Evolutionary conservation across 2,329 filamentous ascomycete species (phyloP), one percentile per base, ranked within the genome.

Genomic region (Aureobasidium sp.): DNA sequence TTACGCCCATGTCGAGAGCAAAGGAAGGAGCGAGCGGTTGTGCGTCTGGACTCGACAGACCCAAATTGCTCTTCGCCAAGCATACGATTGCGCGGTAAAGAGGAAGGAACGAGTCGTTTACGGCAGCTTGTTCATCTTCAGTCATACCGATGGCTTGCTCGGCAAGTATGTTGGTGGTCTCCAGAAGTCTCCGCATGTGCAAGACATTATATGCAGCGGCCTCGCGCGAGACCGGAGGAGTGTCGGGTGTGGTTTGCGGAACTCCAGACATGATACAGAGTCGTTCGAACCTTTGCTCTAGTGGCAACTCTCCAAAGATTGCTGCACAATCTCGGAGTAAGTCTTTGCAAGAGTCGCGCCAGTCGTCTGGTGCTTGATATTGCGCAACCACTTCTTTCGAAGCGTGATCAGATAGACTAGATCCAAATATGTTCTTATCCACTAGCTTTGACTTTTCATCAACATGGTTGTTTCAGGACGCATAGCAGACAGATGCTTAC

Each of bases 1-100:
- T 65, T 37, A 67, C 61, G n/a, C 67, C 66, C 64, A 68, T 68
- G 62, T 70, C 68, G 55, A 70, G 69, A 29, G 68, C 57, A 62
- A 70, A 70, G 11, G 37, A 56, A 22, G 52, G 52, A 8, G 39
- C 11, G 27, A 44, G 37, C 20, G 14, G 27, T 9, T 34, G 8
- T n/a, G 39, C 5, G 12, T 31, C 52, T 20, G 52, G 15, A n/a
- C 6, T 34, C 9, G 51, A 15, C 5, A 56, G 25, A n/a, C 52
- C 52, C 5, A 56, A 11, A 22, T 44, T 56, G 20, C 17, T 17
- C 39, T 44, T 27, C 5, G 52, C 52, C 27, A 56, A 34, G 39
- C 20, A 31, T 5, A 56, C 39, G 6, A 44, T 56, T 14, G n/a
- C 20, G n/a, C 37, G 39, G 15, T 56, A 37, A 17, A 56, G 15